These are phyloP conservation scores for Cairneyella variabilis DNA, from an alignment of 495 filamentous ascomycete genomes.

Conservation along the genomic window DNA sequence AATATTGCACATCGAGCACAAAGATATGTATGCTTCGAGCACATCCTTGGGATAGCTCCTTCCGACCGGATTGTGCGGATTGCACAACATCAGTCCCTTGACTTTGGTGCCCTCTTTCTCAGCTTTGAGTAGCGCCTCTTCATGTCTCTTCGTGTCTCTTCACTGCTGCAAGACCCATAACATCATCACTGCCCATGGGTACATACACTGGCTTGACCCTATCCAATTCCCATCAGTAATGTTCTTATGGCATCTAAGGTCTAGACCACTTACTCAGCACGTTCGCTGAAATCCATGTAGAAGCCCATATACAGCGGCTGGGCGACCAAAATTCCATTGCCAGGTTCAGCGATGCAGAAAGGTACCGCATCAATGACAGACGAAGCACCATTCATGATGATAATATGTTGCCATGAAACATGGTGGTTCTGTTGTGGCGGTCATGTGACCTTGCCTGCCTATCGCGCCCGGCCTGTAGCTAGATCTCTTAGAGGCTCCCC, in stretches of 20 bases:
- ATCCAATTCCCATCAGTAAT: not conserved
- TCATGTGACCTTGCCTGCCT: too few relatives aligned
- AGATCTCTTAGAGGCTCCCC: too few relatives aligned
- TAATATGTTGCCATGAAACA: not conserved
- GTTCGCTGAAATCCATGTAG: not conserved
- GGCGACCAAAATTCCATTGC: conserved; percentile 8
- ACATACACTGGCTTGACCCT: conserved; percentile 1
- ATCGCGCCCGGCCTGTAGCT: too few relatives aligned
- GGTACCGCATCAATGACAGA: conserved; percentile 7
- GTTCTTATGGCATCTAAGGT: not conserved
- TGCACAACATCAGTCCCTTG: not conserved
- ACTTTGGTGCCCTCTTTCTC: not conserved
- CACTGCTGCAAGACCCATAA: conserved; percentile 1
- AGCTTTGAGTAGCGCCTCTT: conserved; percentile 1
- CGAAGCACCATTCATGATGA: not conserved
- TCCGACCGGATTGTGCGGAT: conserved; percentile 11
- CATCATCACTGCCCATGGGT: not conserved
- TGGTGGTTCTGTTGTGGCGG: too few relatives aligned
- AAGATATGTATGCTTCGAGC: not conserved
- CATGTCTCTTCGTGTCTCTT: not conserved
- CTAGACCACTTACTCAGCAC: not conserved
- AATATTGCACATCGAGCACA: conserved; percentile 1
- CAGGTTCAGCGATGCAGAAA: conserved; percentile 3
- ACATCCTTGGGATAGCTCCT: conserved; percentile 2
- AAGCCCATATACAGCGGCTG: conserved; percentile 9